Evolutionary conservation across 2,329 filamentous ascomycete genomes (phyloP), one percentile per base, ranked within the genome.

Genomic region (Incumbomyces lentus): DNA sequence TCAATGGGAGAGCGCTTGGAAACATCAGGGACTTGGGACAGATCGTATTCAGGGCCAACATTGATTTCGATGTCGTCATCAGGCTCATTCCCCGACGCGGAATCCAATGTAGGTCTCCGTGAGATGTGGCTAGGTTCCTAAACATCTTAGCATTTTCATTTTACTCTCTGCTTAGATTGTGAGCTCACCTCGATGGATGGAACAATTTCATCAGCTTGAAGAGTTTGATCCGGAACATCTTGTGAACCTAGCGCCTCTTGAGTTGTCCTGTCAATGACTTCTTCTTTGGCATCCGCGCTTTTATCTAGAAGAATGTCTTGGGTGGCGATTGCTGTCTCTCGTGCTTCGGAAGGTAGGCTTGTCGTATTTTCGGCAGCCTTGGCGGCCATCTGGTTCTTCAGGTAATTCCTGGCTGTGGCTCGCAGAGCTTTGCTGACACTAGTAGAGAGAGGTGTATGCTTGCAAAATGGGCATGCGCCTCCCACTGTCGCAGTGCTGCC

Each of bases 341-440:
- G 2, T 14, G 22, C 3, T 40, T 40, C 38, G 11, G 38, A n/a
- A n/a, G 38, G 38, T 30, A 19, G 11, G 26, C 26, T 42, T 11
- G 26, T 22, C 2, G 30, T 42, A 14, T 26, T 13, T 16, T 42
- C 40, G n/a, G 40, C 14, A 26, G 40, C 12, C 16, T 42, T 42
- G 31, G 17, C 36, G 31, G 41, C 41, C 41, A 44, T 18, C 11
- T 88, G 85, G 0, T 84, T 94, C 59, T 89, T 85, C 40, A 98
- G 68, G 60, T 94, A 98, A 11, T 92, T 86, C 56, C 86, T 84
- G 55, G 96, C 83, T 1, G 92, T 98, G 19, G 86, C 92, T 55
- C 92, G 82, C n/a, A 96, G 72, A 22, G 84, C 81, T 63, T 95
- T 95, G 64, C 94, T 86, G 1, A 86, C 80, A 52, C 84, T 88